Evolutionary conservation across 352 stramenopile species (phyloP).

Genomic region (Thalassiosira hispida): DNA sequence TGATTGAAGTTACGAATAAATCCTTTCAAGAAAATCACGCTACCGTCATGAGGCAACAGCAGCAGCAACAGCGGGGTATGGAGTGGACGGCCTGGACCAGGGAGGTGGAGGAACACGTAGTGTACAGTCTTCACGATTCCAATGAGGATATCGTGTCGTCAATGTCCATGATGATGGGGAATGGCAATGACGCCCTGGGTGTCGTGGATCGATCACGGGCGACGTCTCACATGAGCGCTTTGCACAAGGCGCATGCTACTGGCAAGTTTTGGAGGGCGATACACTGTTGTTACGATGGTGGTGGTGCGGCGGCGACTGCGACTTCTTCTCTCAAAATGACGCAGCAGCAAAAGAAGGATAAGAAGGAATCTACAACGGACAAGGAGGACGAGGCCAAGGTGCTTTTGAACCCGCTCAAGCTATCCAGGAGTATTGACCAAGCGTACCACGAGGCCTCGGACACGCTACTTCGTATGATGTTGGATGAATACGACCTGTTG

Average conservation of each 20-base stretch:
- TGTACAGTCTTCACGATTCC: constrained; percentile 48
- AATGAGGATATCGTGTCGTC: constrained; percentile 57
- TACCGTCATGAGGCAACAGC: background rate
- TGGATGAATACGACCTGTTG: constrained; percentile 84
- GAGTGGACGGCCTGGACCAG: constrained; percentile 51
- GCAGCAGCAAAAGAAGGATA: constrained; percentile 3
- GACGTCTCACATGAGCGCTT: constrained; percentile 44
- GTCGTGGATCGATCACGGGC: constrained; percentile 36
- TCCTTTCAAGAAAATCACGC: constrained; percentile 37
- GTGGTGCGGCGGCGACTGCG: background rate
- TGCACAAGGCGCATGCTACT: constrained; percentile 55
- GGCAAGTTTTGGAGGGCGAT: constrained; percentile 82
- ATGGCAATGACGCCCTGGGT: background rate
- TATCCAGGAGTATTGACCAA: constrained; percentile 66
- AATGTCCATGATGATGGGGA: constrained; percentile 2
- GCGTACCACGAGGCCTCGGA: constrained; percentile 69
- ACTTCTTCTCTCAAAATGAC: background rate
- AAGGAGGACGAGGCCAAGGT: constrained; percentile 13
- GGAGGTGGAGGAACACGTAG: constrained; percentile 58
- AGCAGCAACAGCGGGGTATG: constrained; percentile 24
- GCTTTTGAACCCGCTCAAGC: constrained; percentile 51
- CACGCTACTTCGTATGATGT: constrained; percentile 65
- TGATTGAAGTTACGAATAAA: constrained; percentile 66
- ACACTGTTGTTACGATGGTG: constrained; percentile 37
- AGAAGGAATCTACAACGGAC: constrained; percentile 10